phyloP scores from a whole-genome alignment of 2,329 filamentous ascomycete species.

The Xylariales sp. region DNA sequence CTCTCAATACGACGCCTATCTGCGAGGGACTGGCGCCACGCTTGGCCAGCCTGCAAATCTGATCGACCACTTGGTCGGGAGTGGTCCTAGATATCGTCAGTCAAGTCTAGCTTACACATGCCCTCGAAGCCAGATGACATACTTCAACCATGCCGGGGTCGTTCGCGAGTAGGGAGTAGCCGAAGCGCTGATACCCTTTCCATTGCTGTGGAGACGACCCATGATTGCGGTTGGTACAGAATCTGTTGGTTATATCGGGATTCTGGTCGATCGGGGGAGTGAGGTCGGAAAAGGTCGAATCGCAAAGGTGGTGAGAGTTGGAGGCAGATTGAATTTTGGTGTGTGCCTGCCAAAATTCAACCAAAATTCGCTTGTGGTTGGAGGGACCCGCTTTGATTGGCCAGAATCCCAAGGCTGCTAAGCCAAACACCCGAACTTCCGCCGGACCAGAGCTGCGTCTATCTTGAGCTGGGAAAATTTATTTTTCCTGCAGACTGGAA shows the following conservation, averaged over 20 bases:
- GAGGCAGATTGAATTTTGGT: constrained; percentile 4
- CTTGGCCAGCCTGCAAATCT: constrained; percentile 98
- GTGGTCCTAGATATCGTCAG: no score
- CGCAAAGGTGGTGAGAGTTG: background rate
- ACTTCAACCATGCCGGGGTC: constrained; percentile 93
- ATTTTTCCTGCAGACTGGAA: no score
- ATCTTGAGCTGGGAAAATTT: background rate
- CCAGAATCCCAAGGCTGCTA: background rate
- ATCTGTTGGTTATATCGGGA: constrained; percentile 28
- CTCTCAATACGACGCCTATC: constrained; percentile 98
- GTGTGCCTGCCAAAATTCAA: constrained; percentile 7
- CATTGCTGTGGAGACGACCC: constrained; percentile 98
- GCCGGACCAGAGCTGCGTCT: background rate
- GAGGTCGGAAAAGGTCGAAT: constrained; percentile 6
- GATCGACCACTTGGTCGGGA: constrained; percentile 95
- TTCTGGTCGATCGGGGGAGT: constrained; percentile 16
- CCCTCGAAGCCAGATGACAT: no score
- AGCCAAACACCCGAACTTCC: constrained; percentile 2
- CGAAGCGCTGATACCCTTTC: constrained; percentile 97
- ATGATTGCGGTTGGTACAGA: constrained; percentile 56
- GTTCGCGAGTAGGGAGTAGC: constrained; percentile 96
- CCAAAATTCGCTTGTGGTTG: constrained; percentile 1
- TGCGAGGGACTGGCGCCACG: constrained; percentile 98
- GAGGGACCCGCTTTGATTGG: constrained; percentile 3
- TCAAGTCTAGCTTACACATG: no score